Evolutionary conservation across 306 rosid species (phyloP).

Genomic region (Cicer judaicum): DNA sequence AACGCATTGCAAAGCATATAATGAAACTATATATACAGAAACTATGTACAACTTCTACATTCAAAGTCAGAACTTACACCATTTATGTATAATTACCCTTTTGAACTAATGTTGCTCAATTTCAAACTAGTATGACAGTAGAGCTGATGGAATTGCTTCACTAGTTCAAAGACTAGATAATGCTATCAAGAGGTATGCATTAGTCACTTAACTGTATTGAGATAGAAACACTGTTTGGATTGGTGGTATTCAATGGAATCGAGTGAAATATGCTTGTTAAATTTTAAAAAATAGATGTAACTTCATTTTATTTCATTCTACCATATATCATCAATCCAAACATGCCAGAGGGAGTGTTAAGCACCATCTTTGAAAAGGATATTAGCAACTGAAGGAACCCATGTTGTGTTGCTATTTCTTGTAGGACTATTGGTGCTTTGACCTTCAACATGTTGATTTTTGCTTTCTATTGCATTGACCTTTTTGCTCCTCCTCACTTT

Average conservation of each 20-base stretch:
- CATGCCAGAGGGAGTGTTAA: constrained; percentile 35
- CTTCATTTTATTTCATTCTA: no score
- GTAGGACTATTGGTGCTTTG: constrained; percentile 55
- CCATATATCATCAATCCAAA: no score
- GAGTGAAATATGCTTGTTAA: no score
- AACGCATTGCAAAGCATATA: constrained; percentile 18
- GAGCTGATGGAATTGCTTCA: constrained; percentile 28
- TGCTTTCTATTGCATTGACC: constrained; percentile 51
- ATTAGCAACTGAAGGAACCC: constrained; percentile 79
- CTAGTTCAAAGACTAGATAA: constrained; percentile 36
- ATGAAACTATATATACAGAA: constrained; percentile 27
- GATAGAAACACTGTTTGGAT: not conserved
- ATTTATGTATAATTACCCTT: constrained; percentile 26
- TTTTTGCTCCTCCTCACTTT: constrained; percentile 59
- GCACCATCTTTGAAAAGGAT: constrained; percentile 70
- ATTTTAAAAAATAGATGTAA: no score
- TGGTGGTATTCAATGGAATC: no score
- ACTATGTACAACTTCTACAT: constrained; percentile 44
- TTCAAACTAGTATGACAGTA: constrained; percentile 31
- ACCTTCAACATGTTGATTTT: constrained; percentile 53
- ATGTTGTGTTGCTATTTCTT: constrained; percentile 47
- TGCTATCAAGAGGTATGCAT: constrained; percentile 22
- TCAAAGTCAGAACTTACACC: constrained; percentile 32
- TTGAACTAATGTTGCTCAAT: constrained; percentile 16
- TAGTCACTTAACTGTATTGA: constrained; percentile 29